A percentile compares a stretch with the other conserved stretches of the same genome.
Evolutionary conservation across 1,284 basidiomycete species (phyloP).

Genomic region (Austroboletus niveus): DNA sequence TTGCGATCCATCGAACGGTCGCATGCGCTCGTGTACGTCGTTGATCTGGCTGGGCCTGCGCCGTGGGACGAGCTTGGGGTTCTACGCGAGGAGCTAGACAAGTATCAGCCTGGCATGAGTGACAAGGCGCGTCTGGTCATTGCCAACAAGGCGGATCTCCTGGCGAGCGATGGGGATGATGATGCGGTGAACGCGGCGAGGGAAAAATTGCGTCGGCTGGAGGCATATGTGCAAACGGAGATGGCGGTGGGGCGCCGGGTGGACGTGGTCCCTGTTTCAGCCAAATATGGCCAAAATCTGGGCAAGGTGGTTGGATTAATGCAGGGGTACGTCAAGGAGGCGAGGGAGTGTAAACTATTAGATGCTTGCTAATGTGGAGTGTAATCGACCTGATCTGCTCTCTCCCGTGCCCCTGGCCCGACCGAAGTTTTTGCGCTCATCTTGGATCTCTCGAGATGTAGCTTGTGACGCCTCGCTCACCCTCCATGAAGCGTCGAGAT

Average conservation of each 20-base stretch:
- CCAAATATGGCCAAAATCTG: slow-evolving; percentile 80
- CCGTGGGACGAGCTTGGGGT: slow-evolving; percentile 78
- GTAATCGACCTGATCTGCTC: too few relatives aligned
- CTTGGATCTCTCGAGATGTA: too few relatives aligned
- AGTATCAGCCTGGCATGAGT: slow-evolving; percentile 80
- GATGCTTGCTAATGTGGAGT: too few relatives aligned
- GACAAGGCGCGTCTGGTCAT: slow-evolving; percentile 77
- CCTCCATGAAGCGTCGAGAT: slow-evolving; percentile 97
- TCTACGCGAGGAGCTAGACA: slow-evolving; percentile 80
- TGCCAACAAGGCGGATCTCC: slow-evolving; percentile 92
- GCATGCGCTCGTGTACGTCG: slow-evolving; percentile 86
- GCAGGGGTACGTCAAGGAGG: slow-evolving; percentile 63
- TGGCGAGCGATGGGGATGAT: slow-evolving; percentile 36
- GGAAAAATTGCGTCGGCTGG: slow-evolving; percentile 53
- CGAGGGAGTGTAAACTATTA: slow-evolving; percentile 27
- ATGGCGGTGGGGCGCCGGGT: slow-evolving; percentile 42
- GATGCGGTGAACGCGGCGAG: slow-evolving; percentile 53
- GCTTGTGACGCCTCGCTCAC: slow-evolving; percentile 25
- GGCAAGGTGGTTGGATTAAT: slow-evolving; percentile 63
- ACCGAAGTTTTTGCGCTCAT: neutral
- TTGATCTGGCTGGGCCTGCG: slow-evolving; percentile 75
- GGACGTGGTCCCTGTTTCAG: slow-evolving; percentile 77
- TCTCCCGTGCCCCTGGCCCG: too few relatives aligned
- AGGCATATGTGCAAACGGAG: slow-evolving; percentile 52
- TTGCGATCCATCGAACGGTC: slow-evolving; percentile 92